Conservation (phyloP, 495 filamentous ascomycete species). For the Copromyces sp. region DNA sequence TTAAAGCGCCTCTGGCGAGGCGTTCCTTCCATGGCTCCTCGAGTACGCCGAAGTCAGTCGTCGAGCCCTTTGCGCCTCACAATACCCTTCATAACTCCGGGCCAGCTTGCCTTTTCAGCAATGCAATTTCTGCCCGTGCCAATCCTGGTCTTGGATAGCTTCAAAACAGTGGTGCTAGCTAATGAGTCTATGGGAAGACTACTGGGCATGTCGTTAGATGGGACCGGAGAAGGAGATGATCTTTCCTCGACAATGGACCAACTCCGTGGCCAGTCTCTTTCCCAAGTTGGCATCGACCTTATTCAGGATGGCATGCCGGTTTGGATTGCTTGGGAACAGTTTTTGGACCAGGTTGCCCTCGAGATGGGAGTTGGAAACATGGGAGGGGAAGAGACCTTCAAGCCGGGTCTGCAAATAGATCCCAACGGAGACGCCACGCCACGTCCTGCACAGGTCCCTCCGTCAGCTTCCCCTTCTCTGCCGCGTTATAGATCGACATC, state of each 20-base stretch:
- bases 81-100: conserved; percentile 29
- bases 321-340: conserved; percentile 45
- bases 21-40: neutral
- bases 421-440: conserved; percentile 11
- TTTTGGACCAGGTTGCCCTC: conserved; percentile 39
- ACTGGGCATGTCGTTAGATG: conserved; percentile 38
- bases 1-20: conserved; percentile 1
- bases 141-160: conserved; percentile 47
- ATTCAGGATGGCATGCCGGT: conserved; percentile 45
- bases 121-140: conserved; percentile 62
- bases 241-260: conserved; percentile 27
- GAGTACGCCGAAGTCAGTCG: conserved; percentile 9
- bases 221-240: conserved; percentile 18
- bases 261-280: conserved; percentile 46
- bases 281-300: conserved; percentile 53
- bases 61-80: conserved; percentile 27
- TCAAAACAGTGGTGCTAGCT: conserved; percentile 56
- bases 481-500: neutral
- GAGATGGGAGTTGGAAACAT: conserved; percentile 31
- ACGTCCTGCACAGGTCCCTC: neutral
- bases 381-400: neutral
- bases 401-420: neutral
- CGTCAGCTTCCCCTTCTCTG: neutral
- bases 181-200: conserved; percentile 63
- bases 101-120: conserved; percentile 48